phyloP scores from a whole-genome alignment of 2,329 filamentous ascomycete species.

The Pseudogymnoascus sp. region DNA sequence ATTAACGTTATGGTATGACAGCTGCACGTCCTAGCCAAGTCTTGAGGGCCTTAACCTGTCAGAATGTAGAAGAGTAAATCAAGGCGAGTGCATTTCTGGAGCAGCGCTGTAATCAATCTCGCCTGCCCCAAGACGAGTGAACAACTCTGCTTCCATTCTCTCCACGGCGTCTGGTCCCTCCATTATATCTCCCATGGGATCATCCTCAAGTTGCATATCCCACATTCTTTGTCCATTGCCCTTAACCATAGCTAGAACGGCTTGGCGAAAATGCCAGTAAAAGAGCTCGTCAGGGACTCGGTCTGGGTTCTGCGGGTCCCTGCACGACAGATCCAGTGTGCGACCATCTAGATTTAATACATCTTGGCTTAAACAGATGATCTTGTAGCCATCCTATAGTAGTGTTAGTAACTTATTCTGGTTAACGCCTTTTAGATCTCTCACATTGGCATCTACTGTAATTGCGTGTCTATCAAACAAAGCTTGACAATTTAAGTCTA shows the following conservation, averaged over 20 bases:
- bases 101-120: not conserved
- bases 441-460: not conserved
- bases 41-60: too few relatives aligned
- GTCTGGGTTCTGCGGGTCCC: not conserved
- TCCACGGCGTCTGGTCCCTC: not conserved
- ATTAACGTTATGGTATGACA: too few relatives aligned
- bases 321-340: not conserved
- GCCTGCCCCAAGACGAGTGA: not conserved
- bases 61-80: not conserved
- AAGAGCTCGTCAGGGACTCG: not conserved
- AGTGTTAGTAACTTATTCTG: not conserved
- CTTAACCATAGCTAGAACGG: not conserved
- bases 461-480: not conserved
- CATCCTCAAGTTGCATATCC: not conserved
- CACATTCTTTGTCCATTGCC: not conserved
- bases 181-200: not conserved
- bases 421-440: not conserved
- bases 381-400: not conserved
- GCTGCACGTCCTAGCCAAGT: too few relatives aligned
- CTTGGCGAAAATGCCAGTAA: not conserved
- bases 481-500: not conserved
- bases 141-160: not conserved
- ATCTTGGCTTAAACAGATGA: not conserved
- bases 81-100: not conserved
- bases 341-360: not conserved